Base-by-base conservation (phyloP, 139 green algal species). In the Chlamydomonas schloesseri region DNA sequence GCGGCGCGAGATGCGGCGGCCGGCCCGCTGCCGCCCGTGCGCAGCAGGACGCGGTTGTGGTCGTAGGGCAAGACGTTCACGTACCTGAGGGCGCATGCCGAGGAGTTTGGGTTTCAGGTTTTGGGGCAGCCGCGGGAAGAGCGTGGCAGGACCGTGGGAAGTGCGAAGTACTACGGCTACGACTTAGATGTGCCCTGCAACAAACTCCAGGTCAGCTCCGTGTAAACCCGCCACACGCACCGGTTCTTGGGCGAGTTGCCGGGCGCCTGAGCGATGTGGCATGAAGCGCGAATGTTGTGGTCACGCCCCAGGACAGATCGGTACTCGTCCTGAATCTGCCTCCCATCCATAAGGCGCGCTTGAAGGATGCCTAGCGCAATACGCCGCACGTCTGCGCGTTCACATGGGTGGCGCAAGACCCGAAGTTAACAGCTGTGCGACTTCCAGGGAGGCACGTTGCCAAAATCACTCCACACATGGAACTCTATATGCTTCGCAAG, bases 1-100 rank as follows among this genome's bases (percentile, higher is more conserved):
- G 42, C 42, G 42, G 42, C 42, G 42, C 42, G 42, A 5, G 42
- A 50, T 5, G 8, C 42, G 8, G 42, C 8, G 8, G 42, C 5
- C 42, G 8, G 42, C 42, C 42, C 42, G 42, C 42, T 50, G 8
- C 42, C 42, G 42, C 42, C 42, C 5, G 42, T 50, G 29, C 50
- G 64, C 37, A 93, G 69, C 64, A 76, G 37, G 53, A 96, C 93
- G 0, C 92, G 79, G 78, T 94, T 96, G 86, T 90, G 88, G 80
- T 96, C 93, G 77, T 93, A 96, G 15, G 93, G 91, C 42, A 96
- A 71, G 0, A 96, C 91, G 71, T 96, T 94, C 33, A 75, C 36
- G 77, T 96, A 96, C 6, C 93, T 87, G 42, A 4, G 57, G 57
- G 57, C 14, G 57, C 17, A 4, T 28, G 57, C 17, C 17, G 57